Base-by-base conservation (phyloP, 495 filamentous ascomycete genomes). In the Cairneyella variabilis region DNA sequence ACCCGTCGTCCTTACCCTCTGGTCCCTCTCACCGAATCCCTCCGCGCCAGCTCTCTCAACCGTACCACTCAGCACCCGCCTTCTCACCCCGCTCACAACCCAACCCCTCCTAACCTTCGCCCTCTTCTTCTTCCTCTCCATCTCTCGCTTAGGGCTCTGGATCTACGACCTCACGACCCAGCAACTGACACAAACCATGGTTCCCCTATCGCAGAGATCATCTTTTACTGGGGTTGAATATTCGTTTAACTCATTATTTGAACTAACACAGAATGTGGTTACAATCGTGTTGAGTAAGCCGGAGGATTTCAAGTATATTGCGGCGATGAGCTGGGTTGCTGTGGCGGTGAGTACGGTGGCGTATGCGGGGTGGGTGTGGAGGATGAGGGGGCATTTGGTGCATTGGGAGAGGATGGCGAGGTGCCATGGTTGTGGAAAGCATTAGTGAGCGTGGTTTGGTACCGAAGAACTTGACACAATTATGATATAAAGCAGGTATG, bases 81-180 rank as follows among this genome's bases (percentile, higher is more conserved):
- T 51, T 37, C 34, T 51, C 26, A 16, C 17, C 42, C 39, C 18
- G 8, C 22, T 40, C 11, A 49, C 41, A 28, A 48, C 53, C 18
- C 50, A 51, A 32, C 49, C 44, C 16, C 32, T 53, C 7, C 44
- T 51, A 10, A 27, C 60, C 7, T 44, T 73, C 28, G 40, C 63
- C 3, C 54, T 75, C 42, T 73, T 75, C 52, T 50, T 64, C 22
- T 72, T 74, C 59, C 63, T 74, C 32, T 70, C 72, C 0, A 54
- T 67, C 39, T 76, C 73, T n/a, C 70, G 73, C 6, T 63, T 73
- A 9, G 72, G 71, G 0, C 66, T 72, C 21, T 75, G 73, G 70
- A 63, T 71, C 37, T 73, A 65, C 59, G 70, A 75, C 45, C 67
- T 76, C 14, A 72, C 68, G 0, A 74, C 72, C 7, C 70, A 73